Base-by-base conservation (phyloP, 306 rosid genomes). In the Cucurbita argyrosperma region DNA sequence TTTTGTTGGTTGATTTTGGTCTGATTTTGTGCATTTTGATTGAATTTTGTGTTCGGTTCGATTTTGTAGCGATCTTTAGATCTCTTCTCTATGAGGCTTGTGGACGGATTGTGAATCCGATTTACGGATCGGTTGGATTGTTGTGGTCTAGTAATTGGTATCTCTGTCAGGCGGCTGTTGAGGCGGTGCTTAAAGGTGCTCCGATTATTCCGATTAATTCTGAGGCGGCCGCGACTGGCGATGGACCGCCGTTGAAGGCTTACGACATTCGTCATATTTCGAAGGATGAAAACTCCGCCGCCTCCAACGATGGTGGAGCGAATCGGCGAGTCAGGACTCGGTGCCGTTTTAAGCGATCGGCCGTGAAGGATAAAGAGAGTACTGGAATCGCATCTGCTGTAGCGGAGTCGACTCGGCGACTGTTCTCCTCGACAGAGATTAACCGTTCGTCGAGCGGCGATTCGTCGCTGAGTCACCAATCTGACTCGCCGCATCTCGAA, bases 141-240 rank as follows among this genome's bases (percentile, higher is more conserved):
- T 75, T 94, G 69, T 94, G 98, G 98, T 90, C 97, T 1, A 97
- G 98, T 15, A 89, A 94, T 69, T 94, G 98, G 98, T 96, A 90
- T 76, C 94, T 94, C 3, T 94, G 98, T 68, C 98, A 94, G 51
- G 84, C 88, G 43, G 98, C 97, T 4, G 98, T 94, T 3, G 98
- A 94, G 73, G 90, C 96, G 26, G 97, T 94, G 45, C 83, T 94
- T 38, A 89, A 88, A 56, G 98, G 98, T 4, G 84, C 84, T 11
- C 92, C 96, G 61, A 89, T 93, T 59, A 93, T 90, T 6, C 92
- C 98, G 74, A 90, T 93, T 6, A 83, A 92, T 1, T 87, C 96
- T 0, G 97, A 93, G 65, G 92, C 92, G 0, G 96, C 96, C 8
- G 82, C 92, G 1, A 83, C 21, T 1, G 90, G 87, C 46, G 85